Evolutionary conservation across 1,284 basidiomycete genomes (phyloP).

Genomic region (Neonothopanus nambi): DNA sequence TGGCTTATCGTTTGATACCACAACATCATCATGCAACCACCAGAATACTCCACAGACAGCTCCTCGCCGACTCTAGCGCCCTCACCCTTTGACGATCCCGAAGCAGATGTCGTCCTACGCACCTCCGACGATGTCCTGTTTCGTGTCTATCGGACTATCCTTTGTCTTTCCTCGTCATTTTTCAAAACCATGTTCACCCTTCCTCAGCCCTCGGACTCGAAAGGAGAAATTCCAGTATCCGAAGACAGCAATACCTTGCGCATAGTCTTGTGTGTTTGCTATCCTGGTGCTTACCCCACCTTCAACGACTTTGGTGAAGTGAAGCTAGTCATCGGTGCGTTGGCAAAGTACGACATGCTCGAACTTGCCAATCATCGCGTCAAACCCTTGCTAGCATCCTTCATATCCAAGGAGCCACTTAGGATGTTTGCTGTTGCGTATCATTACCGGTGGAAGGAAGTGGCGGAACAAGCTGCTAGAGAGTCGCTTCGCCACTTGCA

Average conservation of each 20-base stretch:
- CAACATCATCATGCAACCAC: no score
- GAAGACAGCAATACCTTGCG: background rate
- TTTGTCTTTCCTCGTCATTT: no score
- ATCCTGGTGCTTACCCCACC: background rate
- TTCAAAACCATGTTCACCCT: no score
- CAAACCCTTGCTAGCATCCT: background rate
- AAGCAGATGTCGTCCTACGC: conserved; percentile 36
- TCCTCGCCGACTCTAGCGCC: no score
- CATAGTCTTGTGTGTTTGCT: background rate
- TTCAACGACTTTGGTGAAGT: background rate
- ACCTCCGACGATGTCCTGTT: no score
- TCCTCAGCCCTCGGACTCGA: no score
- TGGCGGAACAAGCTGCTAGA: background rate
- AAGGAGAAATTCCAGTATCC: conserved; percentile 23
- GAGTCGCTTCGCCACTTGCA: background rate
- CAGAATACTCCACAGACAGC: no score
- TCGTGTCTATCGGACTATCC: no score
- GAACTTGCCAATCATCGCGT: background rate
- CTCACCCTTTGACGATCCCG: conserved; percentile 12
- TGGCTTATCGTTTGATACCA: no score
- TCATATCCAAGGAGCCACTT: background rate
- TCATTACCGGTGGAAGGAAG: background rate
- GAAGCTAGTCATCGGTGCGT: background rate
- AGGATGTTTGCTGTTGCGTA: background rate
- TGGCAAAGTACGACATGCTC: no score